Evolutionary conservation across 2,329 filamentous ascomycete genomes (phyloP).

Genomic region (Botrytis squamosa): DNA sequence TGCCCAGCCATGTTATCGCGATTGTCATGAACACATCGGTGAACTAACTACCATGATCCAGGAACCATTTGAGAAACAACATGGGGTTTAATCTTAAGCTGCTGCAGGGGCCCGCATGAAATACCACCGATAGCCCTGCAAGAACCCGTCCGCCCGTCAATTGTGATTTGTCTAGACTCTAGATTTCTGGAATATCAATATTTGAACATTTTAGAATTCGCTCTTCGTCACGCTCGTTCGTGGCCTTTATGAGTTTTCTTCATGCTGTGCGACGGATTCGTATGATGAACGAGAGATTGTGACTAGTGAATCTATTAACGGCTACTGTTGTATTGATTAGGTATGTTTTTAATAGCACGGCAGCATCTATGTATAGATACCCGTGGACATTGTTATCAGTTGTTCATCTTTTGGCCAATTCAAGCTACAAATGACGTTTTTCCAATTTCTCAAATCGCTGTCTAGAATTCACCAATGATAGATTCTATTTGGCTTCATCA

Average conservation of each 20-base stretch:
- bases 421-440: neutral
- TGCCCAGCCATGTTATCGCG: conserved; percentile 7
- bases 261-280: neutral
- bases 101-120: neutral
- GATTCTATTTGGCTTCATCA: neutral
- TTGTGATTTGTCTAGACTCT: conserved; percentile 3
- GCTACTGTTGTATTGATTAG: neutral
- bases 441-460: neutral
- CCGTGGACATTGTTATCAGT: neutral
- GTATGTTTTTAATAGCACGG: neutral
- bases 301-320: neutral
- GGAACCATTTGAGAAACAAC: conserved; percentile 1
- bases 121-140: neutral
- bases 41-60: neutral
- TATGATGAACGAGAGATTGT: too few species aligned
- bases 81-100: conserved; percentile 4
- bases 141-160: neutral
- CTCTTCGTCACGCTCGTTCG: neutral
- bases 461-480: neutral
- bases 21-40: neutral
- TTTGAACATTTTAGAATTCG: neutral
- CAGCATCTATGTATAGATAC: neutral
- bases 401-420: neutral
- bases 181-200: neutral
- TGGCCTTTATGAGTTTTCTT: neutral